Conservation (phyloP, 1,284 basidiomycete species). For the Hymenochaete sp. region DNA sequence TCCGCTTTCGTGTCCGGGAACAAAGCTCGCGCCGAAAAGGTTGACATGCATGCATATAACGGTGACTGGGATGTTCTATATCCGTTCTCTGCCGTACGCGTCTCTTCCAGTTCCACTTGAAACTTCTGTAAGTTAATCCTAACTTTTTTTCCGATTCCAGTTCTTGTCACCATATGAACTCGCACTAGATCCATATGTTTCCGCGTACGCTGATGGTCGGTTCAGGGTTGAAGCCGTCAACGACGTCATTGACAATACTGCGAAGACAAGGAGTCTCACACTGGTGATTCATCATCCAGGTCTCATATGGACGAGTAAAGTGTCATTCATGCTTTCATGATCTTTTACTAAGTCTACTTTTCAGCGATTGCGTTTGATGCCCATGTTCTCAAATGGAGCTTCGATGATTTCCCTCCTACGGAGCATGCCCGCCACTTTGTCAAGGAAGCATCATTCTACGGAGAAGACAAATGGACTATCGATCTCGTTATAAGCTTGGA, state of each 20-base stretch:
- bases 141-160: constrained; percentile 29
- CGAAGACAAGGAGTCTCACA: constrained; percentile 65
- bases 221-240: constrained; percentile 60
- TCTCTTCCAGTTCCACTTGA: background rate
- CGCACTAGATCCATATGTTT: constrained; percentile 48
- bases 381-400: constrained; percentile 80
- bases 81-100: constrained; percentile 68
- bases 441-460: constrained; percentile 83
- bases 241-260: constrained; percentile 45
- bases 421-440: constrained; percentile 80
- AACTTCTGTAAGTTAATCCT: background rate
- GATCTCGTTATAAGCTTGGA: constrained; percentile 52
- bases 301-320: constrained; percentile 77
- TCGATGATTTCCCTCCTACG: constrained; percentile 67
- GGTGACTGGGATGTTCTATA: constrained; percentile 84
- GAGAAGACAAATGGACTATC: constrained; percentile 62
- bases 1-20: constrained; percentile 48
- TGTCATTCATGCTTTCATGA: background rate
- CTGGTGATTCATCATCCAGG: constrained; percentile 75
- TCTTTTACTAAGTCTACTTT: constrained; percentile 1
- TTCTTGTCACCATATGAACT: constrained; percentile 76
- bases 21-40: constrained; percentile 23
- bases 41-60: constrained; percentile 60
- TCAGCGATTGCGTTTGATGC: constrained; percentile 86
- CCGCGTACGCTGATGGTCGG: constrained; percentile 39